Evolutionary conservation across 1,284 basidiomycete species (phyloP), one percentile per base, ranked within the genome.

Genomic region (Laetiporus sulphureus): DNA sequence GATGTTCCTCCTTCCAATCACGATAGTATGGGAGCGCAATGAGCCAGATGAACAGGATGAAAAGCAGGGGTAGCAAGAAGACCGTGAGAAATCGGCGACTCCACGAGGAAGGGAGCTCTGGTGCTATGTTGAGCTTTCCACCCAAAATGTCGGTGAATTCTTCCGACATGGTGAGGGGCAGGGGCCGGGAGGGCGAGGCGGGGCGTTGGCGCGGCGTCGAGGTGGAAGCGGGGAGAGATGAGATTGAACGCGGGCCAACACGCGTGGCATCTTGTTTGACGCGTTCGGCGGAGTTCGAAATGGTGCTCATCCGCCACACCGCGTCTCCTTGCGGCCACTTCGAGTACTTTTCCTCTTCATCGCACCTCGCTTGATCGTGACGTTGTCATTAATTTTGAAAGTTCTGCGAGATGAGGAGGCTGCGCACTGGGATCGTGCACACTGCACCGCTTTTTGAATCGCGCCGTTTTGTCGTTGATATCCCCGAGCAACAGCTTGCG

Each of bases 61-160:
- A 54, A 49, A 7, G 36, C 37, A 15, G 52, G 33, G 3, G 43
- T 25, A 16, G 48, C 39, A 24, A 45, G 45, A 25, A 52, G 33
- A 39, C 39, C 41, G 22, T 48, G 30, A 21, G 46, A 45, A 35
- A 52, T 38, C 18, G 52, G 31, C 49, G 68, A 49, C 49, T 60
- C 57, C 34, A 58, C n/a, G n/a, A 62, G 59, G 64, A 51, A 33
- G 49, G 44, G 41, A 53, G 44, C 60, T 55, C 49, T 59, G 65
- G 58, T 35, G 64, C 59, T 59, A 67, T 56, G 57, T 73, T 54
- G 56, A 69, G 54, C 57, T 72, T 56, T 50, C 75, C 72, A 41
- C 81, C 81, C 15, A 85, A 70, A 44, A 85, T 83, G 62, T 85
- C 82, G 48, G 75, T 71, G 42, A 70, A 69, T 54, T 73, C 71